Conservation (phyloP, 331 rosid genomes). For the Acacia pycnantha region DNA sequence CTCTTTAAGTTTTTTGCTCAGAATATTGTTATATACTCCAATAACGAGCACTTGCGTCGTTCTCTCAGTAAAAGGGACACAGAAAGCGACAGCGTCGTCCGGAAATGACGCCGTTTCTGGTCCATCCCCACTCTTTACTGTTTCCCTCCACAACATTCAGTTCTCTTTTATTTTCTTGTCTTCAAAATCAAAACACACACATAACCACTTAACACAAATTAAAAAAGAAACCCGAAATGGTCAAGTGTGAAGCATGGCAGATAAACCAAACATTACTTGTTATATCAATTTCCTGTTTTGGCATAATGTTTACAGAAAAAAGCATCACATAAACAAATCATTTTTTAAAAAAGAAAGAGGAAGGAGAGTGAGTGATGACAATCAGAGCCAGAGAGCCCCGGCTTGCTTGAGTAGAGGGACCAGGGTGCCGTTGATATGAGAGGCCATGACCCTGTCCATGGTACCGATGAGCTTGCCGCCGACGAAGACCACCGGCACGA, state of each 20-base stretch:
- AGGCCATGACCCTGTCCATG: slow-evolving; percentile 92
- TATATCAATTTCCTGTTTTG: neutral
- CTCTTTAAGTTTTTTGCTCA: too few species aligned
- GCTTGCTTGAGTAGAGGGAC: slow-evolving; percentile 98
- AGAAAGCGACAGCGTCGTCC: slow-evolving; percentile 20
- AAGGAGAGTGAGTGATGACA: too few species aligned
- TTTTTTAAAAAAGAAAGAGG: too few species aligned
- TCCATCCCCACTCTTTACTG: neutral
- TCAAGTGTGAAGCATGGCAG: neutral
- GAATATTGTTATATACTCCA: neutral
- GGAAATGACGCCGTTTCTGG: slow-evolving; percentile 25
- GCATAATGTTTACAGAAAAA: slow-evolving; percentile 42
- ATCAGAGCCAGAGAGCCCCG: slow-evolving; percentile 89
- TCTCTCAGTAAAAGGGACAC: neutral
- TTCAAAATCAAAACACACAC: neutral
- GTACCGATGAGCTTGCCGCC: slow-evolving; percentile 88
- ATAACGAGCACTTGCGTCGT: neutral
- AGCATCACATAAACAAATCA: slow-evolving; percentile 5
- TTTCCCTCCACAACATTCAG: neutral
- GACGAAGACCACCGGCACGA: slow-evolving; percentile 81
- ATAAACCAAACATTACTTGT: neutral
- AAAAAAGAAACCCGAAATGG: neutral
- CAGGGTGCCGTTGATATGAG: slow-evolving; percentile 80
- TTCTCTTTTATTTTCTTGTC: neutral
- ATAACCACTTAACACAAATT: neutral